Base-by-base conservation (phyloP, 805 yeast species). In the Kazachstania taianensis region DNA sequence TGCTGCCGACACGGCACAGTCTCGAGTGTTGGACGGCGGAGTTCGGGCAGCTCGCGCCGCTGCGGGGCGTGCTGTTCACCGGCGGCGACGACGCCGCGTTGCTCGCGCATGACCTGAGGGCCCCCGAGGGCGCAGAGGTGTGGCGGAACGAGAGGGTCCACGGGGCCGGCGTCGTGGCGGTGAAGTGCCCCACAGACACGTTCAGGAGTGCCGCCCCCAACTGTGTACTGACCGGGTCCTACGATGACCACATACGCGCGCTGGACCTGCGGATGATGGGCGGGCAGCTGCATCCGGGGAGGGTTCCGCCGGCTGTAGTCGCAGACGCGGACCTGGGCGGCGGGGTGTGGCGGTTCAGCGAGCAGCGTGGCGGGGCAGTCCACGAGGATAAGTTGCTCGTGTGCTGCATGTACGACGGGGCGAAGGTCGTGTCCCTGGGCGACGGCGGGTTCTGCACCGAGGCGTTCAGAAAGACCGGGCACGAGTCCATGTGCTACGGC, bases 401-500 rank as follows among this genome's bases (percentile, higher is more conserved):
- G 0, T 87, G 96, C 55, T 85, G 96, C 52, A 92, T 92, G 97
- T 89, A 89, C 52, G 86, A 84, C 45, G 98, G 98, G 13, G 95
- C 94, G 2, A 67, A 86, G 39, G 63, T 87, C 0, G 54, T 87
- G 1, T 54, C 55, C 10, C 50, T 67, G n/a, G 46, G 51, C 16
- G 59, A 61, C 36, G 51, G 56, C 3, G 62, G 63, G 18, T 51
- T 56, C 32, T 31, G 37, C 22, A 48, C 43, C 5, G 32, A 27
- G 5, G 33, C 44, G 14, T 51, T 38, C 30, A 70, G 73, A 52
- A 78, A 78, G 49, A 67, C 69, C 9, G 81, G 80, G 20, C 97
- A 89, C 53, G 78, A 76, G 33, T 84, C 96, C 41, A 89, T 92
- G 85, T 87, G 89, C 37, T 89, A 89, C 51, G 98, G 97, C 0